Percentiles rank a stretch among this genome's conserved stretches.
phyloP scores from a whole-genome alignment of 169 alveolate genomes.

The Plasmodium relictum region DNA sequence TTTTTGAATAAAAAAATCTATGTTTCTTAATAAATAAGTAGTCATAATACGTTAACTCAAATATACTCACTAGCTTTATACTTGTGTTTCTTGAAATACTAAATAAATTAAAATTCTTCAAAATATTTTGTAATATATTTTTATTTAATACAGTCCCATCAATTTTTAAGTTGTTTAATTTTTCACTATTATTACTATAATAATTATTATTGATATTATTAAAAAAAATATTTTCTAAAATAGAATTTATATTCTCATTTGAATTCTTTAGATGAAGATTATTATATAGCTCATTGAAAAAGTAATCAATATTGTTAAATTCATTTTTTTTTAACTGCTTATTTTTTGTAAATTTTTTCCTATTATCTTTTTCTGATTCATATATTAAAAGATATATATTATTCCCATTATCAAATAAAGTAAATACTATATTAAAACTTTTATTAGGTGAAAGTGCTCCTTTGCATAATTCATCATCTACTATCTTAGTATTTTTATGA shows the following conservation, averaged over 20 bases:
- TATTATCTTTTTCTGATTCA: conserved; percentile 54
- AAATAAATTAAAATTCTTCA: conserved; percentile 24
- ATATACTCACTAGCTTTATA: conserved; percentile 14
- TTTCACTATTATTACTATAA: not conserved
- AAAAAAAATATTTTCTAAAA: conserved; percentile 19
- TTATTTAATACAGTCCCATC: conserved; percentile 37
- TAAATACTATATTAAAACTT: conserved; percentile 38
- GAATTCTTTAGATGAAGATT: conserved; percentile 22
- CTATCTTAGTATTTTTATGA: not conserved
- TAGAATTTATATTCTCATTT: conserved; percentile 18
- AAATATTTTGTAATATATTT: conserved; percentile 21
- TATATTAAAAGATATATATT: conserved; percentile 43
- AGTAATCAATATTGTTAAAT: conserved; percentile 38
- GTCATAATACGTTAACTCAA: conserved; percentile 59
- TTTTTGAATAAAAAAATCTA: conserved; percentile 44
- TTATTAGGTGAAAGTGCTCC: conserved; percentile 5
- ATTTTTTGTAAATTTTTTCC: conserved; percentile 36
- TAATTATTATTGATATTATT: conserved; percentile 6
- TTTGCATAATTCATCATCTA: conserved; percentile 2
- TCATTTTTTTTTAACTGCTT: conserved; percentile 28
- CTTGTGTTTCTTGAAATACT: conserved; percentile 12
- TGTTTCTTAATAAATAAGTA: conserved; percentile 50
- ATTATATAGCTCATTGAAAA: conserved; percentile 41
- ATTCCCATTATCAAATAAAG: conserved; percentile 49
- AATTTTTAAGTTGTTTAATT: not conserved